Base-by-base conservation (phyloP, 805 yeast genomes). In the Hanseniaspora pseudoguilliermondii region DNA sequence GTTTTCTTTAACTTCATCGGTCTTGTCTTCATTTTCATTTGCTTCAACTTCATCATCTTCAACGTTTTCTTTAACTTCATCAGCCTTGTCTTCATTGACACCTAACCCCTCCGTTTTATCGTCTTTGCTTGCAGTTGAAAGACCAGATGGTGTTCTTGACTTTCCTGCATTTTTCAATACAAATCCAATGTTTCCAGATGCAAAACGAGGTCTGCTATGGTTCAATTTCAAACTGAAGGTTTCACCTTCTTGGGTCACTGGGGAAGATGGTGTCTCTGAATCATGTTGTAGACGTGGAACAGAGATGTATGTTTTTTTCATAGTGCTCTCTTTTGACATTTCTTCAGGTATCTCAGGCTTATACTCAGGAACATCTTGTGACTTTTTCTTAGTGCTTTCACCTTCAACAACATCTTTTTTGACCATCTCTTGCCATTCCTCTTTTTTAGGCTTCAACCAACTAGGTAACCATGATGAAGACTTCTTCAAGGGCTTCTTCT, bases 361-460 rank as follows among this genome's bases (percentile, higher is more conserved):
- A 29, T 48, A 16, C 15, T 25, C 38, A 5, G 23, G 21, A 7
- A 34, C 20, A 15, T 32, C 32, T n/a, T 20, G 20, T 8, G 36
- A 11, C 5, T 36, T 6, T 15, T 16, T 35, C 11, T 38, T 44
- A 16, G 49, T 39, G 15, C 3, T 35, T 44, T 40, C 43, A 23
- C 27, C 25, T n/a, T 43, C 49, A 32, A 53, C 48, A 5, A 66
- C 66, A 16, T 66, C 65, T 47, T 68, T 62, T 73, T 80, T 81
- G 73, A 77, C 83, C 84, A 81, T 63, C 71, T 78, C 64, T 72
- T 77, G 71, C 85, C 85, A 81, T 58, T 80, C 82, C 49, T 77
- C 75, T 63, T 75, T 73, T 62, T 77, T 76, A 18, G 79, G 77
- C 57, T 74, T 76, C 59, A 79, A 71, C 73, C 75, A 73, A 57